Evolutionary conservation across 1,284 basidiomycete species (phyloP).

Genomic region (Exobasidium rhododendri): DNA sequence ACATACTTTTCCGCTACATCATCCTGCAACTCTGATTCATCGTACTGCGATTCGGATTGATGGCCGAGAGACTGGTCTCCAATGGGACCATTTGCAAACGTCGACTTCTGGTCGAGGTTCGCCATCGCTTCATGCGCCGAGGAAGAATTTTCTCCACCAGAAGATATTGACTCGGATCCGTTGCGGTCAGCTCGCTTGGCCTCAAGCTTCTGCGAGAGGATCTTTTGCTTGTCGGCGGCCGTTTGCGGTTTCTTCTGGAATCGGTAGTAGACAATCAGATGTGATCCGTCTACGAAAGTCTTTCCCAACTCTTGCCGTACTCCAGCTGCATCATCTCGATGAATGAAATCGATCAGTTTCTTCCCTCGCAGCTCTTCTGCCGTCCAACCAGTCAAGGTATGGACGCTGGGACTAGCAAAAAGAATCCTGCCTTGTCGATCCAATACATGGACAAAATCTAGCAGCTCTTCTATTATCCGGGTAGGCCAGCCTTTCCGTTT

Average conservation of each 20-base stretch:
- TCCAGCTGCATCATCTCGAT: conserved; percentile 39
- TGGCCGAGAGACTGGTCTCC: background rate
- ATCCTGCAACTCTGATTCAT: conserved; percentile 19
- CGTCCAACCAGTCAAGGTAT: conserved; percentile 42
- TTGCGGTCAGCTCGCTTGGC: conserved; percentile 22
- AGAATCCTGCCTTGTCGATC: conserved; percentile 36
- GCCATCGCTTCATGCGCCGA: background rate
- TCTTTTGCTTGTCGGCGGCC: conserved; percentile 20
- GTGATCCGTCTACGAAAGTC: conserved; percentile 16
- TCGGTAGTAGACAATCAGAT: conserved; percentile 39
- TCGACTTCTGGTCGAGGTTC: background rate
- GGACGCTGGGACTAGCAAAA: conserved; percentile 38
- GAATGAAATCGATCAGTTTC: conserved; percentile 35
- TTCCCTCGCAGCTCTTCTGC: conserved; percentile 39
- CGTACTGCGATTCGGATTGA: conserved; percentile 5
- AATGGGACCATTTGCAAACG: background rate
- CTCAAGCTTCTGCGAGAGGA: conserved; percentile 16
- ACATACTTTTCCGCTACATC: conserved; percentile 26
- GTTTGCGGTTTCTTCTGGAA: conserved; percentile 38
- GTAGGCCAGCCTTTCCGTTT: conserved; percentile 46
- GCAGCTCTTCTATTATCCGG: conserved; percentile 44
- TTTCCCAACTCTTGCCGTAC: conserved; percentile 34
- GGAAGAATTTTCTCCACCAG: conserved; percentile 17
- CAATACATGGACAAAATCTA: conserved; percentile 47
- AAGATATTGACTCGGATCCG: background rate